Base-by-base conservation (phyloP, 2,329 filamentous ascomycete species). In the Fusarium paranaense region DNA sequence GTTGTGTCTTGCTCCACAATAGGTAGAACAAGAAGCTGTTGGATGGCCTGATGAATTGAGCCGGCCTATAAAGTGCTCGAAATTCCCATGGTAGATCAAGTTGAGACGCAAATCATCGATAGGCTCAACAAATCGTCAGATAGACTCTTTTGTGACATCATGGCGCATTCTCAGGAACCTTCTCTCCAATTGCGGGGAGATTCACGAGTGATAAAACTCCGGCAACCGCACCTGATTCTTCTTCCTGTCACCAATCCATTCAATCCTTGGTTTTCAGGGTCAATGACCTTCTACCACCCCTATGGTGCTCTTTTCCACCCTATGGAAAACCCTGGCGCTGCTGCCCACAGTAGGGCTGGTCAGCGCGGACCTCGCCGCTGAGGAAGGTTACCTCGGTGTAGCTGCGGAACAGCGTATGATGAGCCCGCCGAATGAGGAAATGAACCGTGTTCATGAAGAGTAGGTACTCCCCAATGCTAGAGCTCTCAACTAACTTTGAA, bases 81-180 rank as follows among this genome's bases (percentile, higher is more conserved):
- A 30, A 30, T 6, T n/a, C 45, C 2, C 16, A 50, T 13, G 10
- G 25, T 20, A 52, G 47, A 14, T 1, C 27, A 20, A 32, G 27
- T 3, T 8, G 6, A 20, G 10, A 20, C 6, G 13, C 25, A 13
- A 13, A 56, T 14, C 20, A 45, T 42, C 13, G 3, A 25, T 10
- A 33, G 6, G 13, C 16, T n/a, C 14, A 40, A 6, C 27, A 45
- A 45, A 37, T 65, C 71, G 71, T 73, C 71, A 73, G 64, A 62
- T 3, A 10, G 9, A 47, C 8, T 30, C 3, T 37, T 57, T 9
- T 10, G 62, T 73, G 71, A 71, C 71, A 74, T 73, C 71, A 73
- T 74, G 38, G 13, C 42, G 52, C 56, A 58, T 58, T 37, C 33
- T 18, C 32, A 30, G 6, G 13, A 25, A 38, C 56, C 33, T 38